Conservation (phyloP, 225 moss, liverwort and hornwort genomes). For the Asterella californica region DNA sequence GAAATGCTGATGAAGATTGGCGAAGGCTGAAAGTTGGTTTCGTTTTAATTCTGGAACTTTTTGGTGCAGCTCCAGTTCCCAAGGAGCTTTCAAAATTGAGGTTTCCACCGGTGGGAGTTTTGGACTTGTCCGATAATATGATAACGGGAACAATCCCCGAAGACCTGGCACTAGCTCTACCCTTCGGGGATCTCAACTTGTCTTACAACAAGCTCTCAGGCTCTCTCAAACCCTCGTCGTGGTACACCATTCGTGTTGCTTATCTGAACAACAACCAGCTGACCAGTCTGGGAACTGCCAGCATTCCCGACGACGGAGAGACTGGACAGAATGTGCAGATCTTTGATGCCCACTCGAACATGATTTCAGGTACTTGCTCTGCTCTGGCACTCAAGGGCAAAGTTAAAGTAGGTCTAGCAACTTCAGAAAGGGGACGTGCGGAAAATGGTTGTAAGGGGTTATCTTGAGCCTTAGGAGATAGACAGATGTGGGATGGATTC, state of each 20-base stretch:
- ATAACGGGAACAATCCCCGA: constrained; percentile 25
- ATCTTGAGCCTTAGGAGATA: neutral
- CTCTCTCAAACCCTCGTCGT: constrained; percentile 22
- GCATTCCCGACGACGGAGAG: constrained; percentile 17
- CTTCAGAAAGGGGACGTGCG: neutral
- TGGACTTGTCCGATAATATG: constrained; percentile 28
- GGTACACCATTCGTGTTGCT: neutral
- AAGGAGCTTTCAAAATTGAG: constrained; percentile 8
- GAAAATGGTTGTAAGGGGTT: neutral
- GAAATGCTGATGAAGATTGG: neutral
- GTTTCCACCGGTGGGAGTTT: neutral
- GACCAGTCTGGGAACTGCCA: constrained; percentile 26
- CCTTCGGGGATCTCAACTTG: constrained; percentile 13
- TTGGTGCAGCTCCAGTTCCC: constrained; percentile 23
- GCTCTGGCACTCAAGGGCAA: neutral
- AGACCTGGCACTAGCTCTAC: constrained; percentile 2
- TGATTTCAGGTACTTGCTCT: constrained; percentile 2
- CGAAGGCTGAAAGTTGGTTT: neutral
- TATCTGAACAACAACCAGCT: constrained; percentile 29
- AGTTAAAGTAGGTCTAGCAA: no score
- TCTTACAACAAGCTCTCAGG: constrained; percentile 32
- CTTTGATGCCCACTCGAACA: constrained; percentile 32
- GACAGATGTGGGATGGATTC: neutral
- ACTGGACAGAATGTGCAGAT: constrained; percentile 8
- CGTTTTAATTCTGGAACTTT: neutral